Percentiles rank a stretch among this genome's conserved stretches.
These are phyloP conservation scores for Mycosarcoma maydis DNA, from an alignment of 1,284 basidiomycete genomes.

Conservation along the genomic window DNA sequence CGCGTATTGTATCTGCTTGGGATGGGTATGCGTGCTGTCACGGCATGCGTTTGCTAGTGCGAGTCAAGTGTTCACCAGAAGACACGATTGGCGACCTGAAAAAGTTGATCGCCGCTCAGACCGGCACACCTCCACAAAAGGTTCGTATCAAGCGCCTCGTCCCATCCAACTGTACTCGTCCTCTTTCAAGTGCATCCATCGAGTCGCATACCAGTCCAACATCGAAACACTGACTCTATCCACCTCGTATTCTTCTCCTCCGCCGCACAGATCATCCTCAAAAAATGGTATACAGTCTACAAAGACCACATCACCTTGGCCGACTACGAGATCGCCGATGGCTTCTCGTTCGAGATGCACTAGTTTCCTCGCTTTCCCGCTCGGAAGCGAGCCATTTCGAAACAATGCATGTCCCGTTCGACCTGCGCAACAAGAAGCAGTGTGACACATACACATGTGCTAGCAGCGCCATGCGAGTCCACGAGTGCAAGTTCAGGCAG, in stretches of 20 bases:
- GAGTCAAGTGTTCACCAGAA: conserved; percentile 72
- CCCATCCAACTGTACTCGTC: not conserved
- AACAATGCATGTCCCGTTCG: too few relatives aligned
- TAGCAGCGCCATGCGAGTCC: too few relatives aligned
- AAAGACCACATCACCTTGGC: conserved; percentile 80
- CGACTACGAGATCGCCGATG: conserved; percentile 78
- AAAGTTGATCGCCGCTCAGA: conserved; percentile 95
- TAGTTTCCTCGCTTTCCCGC: conserved; percentile 2
- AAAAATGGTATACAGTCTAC: conserved; percentile 79
- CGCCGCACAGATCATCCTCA: conserved; percentile 83
- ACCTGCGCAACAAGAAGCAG: too few relatives aligned
- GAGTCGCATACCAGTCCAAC: too few relatives aligned
- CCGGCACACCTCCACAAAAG: conserved; percentile 77
- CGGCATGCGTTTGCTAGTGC: conserved; percentile 46
- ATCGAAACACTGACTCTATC: too few relatives aligned
- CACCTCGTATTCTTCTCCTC: too few relatives aligned
- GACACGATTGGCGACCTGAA: conserved; percentile 98
- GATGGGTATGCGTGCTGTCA: too few relatives aligned
- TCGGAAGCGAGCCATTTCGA: too few relatives aligned
- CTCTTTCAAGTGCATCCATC: not conserved
- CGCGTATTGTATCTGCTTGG: too few relatives aligned
- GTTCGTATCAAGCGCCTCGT: too few relatives aligned
- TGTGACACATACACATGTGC: too few relatives aligned
- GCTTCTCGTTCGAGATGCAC: conserved; percentile 47
- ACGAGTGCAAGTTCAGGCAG: too few relatives aligned